phyloP scores from a whole-genome alignment of 805 yeast genomes.

The Candida railenensis region DNA sequence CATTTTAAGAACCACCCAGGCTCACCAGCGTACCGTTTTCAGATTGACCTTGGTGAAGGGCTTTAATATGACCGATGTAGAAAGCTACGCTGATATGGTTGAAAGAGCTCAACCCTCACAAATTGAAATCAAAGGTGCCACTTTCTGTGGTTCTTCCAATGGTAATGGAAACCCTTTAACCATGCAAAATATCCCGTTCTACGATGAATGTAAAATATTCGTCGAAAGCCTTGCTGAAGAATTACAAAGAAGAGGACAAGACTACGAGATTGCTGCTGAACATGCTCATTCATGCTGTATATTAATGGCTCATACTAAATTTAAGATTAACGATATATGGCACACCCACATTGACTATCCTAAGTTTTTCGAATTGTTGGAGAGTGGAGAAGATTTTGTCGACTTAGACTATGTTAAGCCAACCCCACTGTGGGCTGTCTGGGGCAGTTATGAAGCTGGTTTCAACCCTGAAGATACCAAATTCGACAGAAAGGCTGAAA shows the following conservation, averaged over 20 bases:
- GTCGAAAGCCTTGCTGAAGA: slow-evolving; percentile 64
- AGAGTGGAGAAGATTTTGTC: slow-evolving; percentile 62
- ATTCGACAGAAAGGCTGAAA: slow-evolving; percentile 62
- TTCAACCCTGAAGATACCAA: slow-evolving; percentile 84
- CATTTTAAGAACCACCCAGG: slow-evolving; percentile 67
- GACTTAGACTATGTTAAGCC: slow-evolving; percentile 78
- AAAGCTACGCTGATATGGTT: slow-evolving; percentile 85
- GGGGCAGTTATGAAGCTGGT: slow-evolving; percentile 84
- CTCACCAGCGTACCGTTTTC: slow-evolving; percentile 87
- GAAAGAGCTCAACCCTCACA: slow-evolving; percentile 80
- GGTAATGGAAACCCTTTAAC: slow-evolving; percentile 87
- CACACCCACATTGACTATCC: slow-evolving; percentile 85
- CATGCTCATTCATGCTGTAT: slow-evolving; percentile 96
- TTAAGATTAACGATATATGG: slow-evolving; percentile 74
- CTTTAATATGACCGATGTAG: slow-evolving; percentile 78
- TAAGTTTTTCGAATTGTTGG: slow-evolving; percentile 67
- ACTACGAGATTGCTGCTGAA: slow-evolving; percentile 86
- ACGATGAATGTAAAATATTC: slow-evolving; percentile 81
- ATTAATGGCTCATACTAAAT: slow-evolving; percentile 72
- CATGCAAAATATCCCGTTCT: slow-evolving; percentile 94
- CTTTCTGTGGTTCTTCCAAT: slow-evolving; percentile 86
- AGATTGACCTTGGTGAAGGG: slow-evolving; percentile 90
- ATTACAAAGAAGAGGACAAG: slow-evolving; percentile 62
- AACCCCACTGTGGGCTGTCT: slow-evolving; percentile 90
- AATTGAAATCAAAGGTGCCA: slow-evolving; percentile 91